These are phyloP conservation scores for Trichoderma cornu-damae DNA, from an alignment of 2,329 filamentous ascomycete genomes.

Conservation along the genomic window DNA sequence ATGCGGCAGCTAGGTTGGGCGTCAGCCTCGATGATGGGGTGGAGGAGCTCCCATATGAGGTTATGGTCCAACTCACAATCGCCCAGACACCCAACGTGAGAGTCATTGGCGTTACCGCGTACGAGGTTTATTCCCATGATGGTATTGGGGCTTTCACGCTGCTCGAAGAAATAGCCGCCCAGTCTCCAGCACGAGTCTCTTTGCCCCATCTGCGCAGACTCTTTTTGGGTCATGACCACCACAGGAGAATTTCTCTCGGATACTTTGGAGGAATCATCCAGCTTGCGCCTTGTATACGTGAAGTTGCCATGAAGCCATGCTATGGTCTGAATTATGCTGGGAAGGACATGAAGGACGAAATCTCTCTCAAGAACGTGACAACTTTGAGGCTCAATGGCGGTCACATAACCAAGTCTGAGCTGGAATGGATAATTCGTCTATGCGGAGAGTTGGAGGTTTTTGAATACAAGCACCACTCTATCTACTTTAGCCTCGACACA, in stretches of 20 bases:
- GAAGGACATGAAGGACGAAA: neutral
- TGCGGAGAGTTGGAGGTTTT: neutral
- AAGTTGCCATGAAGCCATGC: neutral
- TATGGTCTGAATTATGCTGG: neutral
- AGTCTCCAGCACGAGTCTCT: neutral
- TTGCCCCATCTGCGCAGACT: neutral
- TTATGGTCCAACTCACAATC: neutral
- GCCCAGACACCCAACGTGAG: neutral
- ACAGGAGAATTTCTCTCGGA: neutral
- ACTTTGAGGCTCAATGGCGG: neutral
- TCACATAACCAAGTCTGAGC: neutral
- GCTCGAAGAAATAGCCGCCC: neutral
- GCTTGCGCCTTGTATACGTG: neutral
- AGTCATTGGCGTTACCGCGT: neutral
- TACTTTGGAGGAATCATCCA: conserved; percentile 6
- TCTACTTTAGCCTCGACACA: neutral
- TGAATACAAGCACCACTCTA: neutral
- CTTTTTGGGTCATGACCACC: neutral
- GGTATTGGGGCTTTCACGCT: neutral
- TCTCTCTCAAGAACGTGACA: neutral
- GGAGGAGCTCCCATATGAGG: neutral
- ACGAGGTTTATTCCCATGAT: neutral
- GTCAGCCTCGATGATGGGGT: neutral
- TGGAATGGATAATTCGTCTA: neutral
- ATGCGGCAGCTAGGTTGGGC: neutral